Conservation (phyloP, 2,329 filamentous ascomycete species). For the Curvularia spicifera region DNA sequence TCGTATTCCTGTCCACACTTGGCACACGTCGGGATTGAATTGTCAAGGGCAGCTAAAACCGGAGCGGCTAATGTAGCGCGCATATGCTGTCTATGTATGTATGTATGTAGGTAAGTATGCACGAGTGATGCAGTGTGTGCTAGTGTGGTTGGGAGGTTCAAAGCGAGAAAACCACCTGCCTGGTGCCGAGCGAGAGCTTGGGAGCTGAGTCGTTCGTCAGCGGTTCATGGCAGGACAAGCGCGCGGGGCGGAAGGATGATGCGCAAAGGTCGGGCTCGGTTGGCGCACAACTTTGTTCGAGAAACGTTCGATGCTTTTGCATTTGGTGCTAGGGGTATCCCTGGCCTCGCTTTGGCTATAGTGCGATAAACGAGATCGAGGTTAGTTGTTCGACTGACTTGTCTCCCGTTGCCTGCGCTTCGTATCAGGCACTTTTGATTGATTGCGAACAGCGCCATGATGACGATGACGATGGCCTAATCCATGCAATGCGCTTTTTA, state of each 20-base stretch:
- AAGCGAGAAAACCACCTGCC: background rate
- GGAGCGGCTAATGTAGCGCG: background rate
- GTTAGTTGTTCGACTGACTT: background rate
- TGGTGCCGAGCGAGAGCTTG: constrained; percentile 2
- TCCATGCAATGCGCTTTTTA: background rate
- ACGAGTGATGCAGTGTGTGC: background rate
- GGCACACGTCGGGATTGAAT: background rate
- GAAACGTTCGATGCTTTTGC: constrained; percentile 27
- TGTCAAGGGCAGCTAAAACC: background rate
- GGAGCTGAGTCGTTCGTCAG: constrained; percentile 4
- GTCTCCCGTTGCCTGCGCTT: constrained; percentile 2
- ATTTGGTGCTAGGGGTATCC: constrained; percentile 27
- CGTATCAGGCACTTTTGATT: background rate
- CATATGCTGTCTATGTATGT: background rate
- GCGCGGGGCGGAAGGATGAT: constrained; percentile 28
- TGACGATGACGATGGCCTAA: background rate
- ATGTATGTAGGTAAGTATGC: background rate
- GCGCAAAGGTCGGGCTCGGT: constrained; percentile 28
- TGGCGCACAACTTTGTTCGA: constrained; percentile 32
- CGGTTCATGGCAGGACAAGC: background rate
- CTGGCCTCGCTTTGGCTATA: constrained; percentile 24
- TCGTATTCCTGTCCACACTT: background rate
- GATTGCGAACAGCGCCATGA: background rate
- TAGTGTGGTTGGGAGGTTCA: background rate
- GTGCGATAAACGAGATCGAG: constrained; percentile 23